These are phyloP conservation scores for Botrytis porri DNA, from an alignment of 2,329 filamentous ascomycete species.

Conservation along the genomic window DNA sequence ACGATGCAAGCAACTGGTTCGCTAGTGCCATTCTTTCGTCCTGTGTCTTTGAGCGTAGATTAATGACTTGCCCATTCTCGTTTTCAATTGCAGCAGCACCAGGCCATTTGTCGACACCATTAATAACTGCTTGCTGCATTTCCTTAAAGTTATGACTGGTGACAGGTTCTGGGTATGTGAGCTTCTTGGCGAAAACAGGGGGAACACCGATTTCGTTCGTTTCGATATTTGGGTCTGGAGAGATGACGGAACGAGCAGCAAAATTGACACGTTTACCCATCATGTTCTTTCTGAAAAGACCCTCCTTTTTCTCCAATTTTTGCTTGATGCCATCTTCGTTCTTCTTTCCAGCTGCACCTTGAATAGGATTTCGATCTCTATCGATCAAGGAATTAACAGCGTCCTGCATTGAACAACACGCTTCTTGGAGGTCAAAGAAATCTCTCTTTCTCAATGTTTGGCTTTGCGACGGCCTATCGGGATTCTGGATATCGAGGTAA, in stretches of 20 bases:
- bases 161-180: slow-evolving; percentile 96
- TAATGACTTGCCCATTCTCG: slow-evolving; percentile 88
- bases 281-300: slow-evolving; percentile 98
- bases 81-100: slow-evolving; percentile 94
- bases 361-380: slow-evolving; percentile 77
- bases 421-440: slow-evolving; percentile 74
- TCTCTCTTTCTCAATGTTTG: slow-evolving; percentile 50
- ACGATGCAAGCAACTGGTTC: slow-evolving; percentile 87
- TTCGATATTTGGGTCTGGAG: slow-evolving; percentile 96
- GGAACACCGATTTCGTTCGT: slow-evolving; percentile 98
- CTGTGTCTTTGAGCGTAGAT: slow-evolving; percentile 77
- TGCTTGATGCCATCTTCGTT: slow-evolving; percentile 97
- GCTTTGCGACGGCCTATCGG: slow-evolving; percentile 25
- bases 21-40: slow-evolving; percentile 88
- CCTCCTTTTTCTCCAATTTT: slow-evolving; percentile 96
- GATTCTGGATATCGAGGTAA: slow-evolving; percentile 58
- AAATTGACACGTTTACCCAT: slow-evolving; percentile 98
- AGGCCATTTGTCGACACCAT: slow-evolving; percentile 90
- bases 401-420: slow-evolving; percentile 82
- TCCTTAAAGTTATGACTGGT: slow-evolving; percentile 97
- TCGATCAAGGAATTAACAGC: slow-evolving; percentile 91
- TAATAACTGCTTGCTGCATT: slow-evolving; percentile 92
- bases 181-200: slow-evolving; percentile 92
- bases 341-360: slow-evolving; percentile 71
- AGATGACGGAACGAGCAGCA: slow-evolving; percentile 95